Evolutionary conservation across 192 early-diverging fungal species (phyloP).

Genomic region (Geranomyces variabilis): DNA sequence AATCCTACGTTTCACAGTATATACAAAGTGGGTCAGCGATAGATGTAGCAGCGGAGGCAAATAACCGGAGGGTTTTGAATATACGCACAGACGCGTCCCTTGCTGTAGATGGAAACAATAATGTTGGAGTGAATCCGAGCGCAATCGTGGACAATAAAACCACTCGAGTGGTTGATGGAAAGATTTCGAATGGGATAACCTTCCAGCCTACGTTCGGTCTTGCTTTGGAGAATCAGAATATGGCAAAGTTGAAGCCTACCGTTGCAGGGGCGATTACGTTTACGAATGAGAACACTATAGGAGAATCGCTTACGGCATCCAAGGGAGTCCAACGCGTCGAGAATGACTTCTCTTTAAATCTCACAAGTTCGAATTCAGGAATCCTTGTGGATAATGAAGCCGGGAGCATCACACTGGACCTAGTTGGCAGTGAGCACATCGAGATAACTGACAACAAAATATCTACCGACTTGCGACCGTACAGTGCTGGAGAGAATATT

Average conservation of each 20-base stretch:
- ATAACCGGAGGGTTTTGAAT: neutral
- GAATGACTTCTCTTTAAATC: conserved; percentile 1
- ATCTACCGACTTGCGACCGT: neutral
- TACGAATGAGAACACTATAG: neutral
- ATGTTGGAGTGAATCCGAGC: neutral
- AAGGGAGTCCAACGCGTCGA: neutral
- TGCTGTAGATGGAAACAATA: neutral
- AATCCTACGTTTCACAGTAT: neutral
- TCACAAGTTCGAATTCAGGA: neutral
- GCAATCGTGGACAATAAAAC: neutral
- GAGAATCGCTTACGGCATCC: neutral
- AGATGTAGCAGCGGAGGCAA: neutral
- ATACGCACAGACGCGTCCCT: neutral
- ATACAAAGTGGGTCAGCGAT: neutral
- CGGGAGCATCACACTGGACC: neutral
- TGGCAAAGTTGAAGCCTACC: no score
- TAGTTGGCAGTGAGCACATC: neutral
- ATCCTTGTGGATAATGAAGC: conserved; percentile 13
- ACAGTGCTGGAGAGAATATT: neutral
- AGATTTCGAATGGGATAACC: conserved; percentile 13
- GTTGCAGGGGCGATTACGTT: neutral
- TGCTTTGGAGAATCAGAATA: neutral
- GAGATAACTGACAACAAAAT: neutral
- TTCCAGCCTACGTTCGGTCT: neutral
- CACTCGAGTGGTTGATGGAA: neutral